Evolutionary conservation across 495 filamentous ascomycete species (phyloP), one percentile per base, ranked within the genome.

Genomic region (Aspergillus sparsus): DNA sequence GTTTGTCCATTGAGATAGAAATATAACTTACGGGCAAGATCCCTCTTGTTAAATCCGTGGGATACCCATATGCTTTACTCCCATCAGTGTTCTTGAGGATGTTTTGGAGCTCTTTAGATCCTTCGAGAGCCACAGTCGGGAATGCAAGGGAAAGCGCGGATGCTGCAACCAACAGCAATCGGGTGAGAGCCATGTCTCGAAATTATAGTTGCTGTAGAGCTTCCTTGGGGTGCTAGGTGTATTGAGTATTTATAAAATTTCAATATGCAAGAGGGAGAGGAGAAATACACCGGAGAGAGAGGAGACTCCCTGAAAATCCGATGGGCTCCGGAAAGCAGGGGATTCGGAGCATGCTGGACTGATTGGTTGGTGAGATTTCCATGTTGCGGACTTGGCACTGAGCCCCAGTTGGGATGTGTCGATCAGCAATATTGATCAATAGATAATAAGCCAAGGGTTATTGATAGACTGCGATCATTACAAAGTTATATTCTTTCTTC

Each of bases 1-100:
- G 3, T 27, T 27, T 27, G 1, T 27, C 21, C 3, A 27, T 27
- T 27, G 21, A 51, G 31, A 33, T 35, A 16, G 46, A 35, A 46
- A 41, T 27, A 7, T 15, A 64, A 73, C 74, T 70, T 59, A 79
- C 76, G 33, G 79, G 76, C 41, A 77, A 55, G 42, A 82, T 69
- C 36, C 71, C 76, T 47, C 75, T 71, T 1, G 77, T 81, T 4
- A 81, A 63, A 62, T 78, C 75, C 0, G 78, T 81, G 7, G 78
- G 79, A 58, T 81, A 82, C 13, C 66, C 67, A 68, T 74, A 80
- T 12, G 71, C 75, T 34, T 66, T 59, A 62, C 73, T 71, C 31
- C 65, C 61, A 55, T 79, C 74, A 15, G 78, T 79, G 66, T 80
- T 79, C 46, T 67, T 68, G 49, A 81, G 55, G 21, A 81, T 72